Base-by-base conservation (phyloP, 257 asterid species). In the Solanum boliviense region DNA sequence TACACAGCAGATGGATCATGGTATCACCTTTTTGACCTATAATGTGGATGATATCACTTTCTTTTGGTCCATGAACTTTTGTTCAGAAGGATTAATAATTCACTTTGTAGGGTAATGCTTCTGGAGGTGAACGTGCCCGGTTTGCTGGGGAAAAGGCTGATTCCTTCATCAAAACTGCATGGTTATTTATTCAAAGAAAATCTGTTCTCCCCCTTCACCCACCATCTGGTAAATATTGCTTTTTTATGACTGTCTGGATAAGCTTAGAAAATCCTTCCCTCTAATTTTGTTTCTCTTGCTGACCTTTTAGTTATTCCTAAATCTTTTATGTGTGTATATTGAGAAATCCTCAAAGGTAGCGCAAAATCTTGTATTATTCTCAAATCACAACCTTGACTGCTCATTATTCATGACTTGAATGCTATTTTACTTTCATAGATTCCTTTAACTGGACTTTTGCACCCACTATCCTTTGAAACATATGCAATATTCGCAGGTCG, bases 51-150 rank as follows among this genome's bases (percentile, higher is more conserved):
- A 44, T 46, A 27, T 20, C 29, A 7, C 32, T 84, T 32, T 23
- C 4, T 38, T 29, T 86, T 35, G 83, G 48, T 16, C 16, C 34
- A 86, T 31, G 36, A 23, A 67, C 41, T 62, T 83, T 83, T 25
- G 35, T n/a, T 84, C 6, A 78, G 36, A n/a, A 32, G 68, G 74
- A 46, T 84, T 27, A 23, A 83, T 52, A 11, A 20, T 36, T 68
- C 18, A 78, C 7, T 84, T 84, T 88, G 31, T 83, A 97, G 99
- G 99, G 99, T 87, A 97, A 94, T 92, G 99, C 99, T 86, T 94
- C 99, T 4, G 99, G 99, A 82, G 99, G 99, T 83, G 98, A 96
- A 82, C 96, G 98, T 88, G 99, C 99, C 56, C 93, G 95, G 84
- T 65, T 78, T 88, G 92, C 94, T 13, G 99, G 98, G 87, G 89